A percentile compares a stretch with the other conserved stretches of the same genome.
Evolutionary conservation across 805 yeast genomes (phyloP).

Genomic region (Yarrowia sp.): DNA sequence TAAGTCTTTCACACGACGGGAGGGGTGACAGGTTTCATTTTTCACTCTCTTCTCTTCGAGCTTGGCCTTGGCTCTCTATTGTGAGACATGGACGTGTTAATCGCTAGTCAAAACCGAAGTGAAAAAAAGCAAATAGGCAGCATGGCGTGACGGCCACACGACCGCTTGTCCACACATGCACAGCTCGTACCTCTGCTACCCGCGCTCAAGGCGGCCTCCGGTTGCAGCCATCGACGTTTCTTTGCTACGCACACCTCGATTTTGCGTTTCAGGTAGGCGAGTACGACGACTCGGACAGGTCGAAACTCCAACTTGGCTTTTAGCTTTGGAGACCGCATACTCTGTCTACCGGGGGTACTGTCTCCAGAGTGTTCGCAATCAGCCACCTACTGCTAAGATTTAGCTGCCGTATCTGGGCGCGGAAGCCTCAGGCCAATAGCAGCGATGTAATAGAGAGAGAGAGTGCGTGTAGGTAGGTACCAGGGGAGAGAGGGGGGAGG

Average conservation of each 20-base stretch:
- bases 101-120: background rate
- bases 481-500: background rate
- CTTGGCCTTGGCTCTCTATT: background rate
- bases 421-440: background rate
- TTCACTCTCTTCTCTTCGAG: too few relatives aligned
- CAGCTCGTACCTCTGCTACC: background rate
- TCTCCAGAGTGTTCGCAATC: background rate
- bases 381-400: background rate
- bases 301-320: background rate
- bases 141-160: slow-evolving; percentile 2
- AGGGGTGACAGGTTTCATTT: background rate
- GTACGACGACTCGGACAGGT: background rate
- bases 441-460: slow-evolving; percentile 1
- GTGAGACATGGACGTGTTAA: slow-evolving; percentile 23
- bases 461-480: background rate
- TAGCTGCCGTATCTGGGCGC: slow-evolving; percentile 19
- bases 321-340: slow-evolving; percentile 21
- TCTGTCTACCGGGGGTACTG: slow-evolving; percentile 18
- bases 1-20: slow-evolving; percentile 1
- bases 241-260: background rate
- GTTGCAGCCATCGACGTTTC: slow-evolving; percentile 4
- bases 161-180: too few relatives aligned
- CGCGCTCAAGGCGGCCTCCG: background rate
- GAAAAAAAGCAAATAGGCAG: slow-evolving; percentile 3
- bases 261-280: slow-evolving; percentile 22